Evolutionary conservation across 139 green algal species (phyloP).

Genomic region (Coelastrella sp.): DNA sequence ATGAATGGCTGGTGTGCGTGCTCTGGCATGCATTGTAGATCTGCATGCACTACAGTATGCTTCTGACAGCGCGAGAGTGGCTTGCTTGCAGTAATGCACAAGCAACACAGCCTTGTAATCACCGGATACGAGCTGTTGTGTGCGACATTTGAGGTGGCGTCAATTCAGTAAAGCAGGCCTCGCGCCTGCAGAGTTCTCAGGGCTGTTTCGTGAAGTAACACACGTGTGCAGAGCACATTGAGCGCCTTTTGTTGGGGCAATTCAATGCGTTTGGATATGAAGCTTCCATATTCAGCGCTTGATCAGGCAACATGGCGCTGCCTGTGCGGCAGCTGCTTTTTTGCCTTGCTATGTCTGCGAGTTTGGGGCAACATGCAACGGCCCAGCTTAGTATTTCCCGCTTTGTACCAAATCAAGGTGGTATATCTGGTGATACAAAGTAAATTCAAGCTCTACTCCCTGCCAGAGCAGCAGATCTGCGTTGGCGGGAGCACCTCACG

Average conservation of each 20-base stretch:
- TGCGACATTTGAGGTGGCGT: no score
- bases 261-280: neutral
- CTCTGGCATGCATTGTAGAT: no score
- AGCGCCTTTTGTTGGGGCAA: neutral
- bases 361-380: neutral
- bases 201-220: neutral
- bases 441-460: neutral
- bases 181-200: no score
- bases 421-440: constrained; percentile 11
- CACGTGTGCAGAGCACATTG: neutral
- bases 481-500: neutral
- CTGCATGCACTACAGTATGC: no score
- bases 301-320: neutral
- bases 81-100: no score
- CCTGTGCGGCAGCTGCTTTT: neutral
- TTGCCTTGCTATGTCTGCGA: neutral
- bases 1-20: no score
- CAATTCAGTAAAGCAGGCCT: no score
- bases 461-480: neutral
- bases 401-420: neutral
- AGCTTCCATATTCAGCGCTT: neutral
- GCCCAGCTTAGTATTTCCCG: neutral
- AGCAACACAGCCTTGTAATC: no score
- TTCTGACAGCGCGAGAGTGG: no score
- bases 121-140: no score